A percentile compares a stretch with the other conserved stretches of the same genome.
Conservation (phyloP, 495 filamentous ascomycete species). For the Beverwykella pulmonaria region DNA sequence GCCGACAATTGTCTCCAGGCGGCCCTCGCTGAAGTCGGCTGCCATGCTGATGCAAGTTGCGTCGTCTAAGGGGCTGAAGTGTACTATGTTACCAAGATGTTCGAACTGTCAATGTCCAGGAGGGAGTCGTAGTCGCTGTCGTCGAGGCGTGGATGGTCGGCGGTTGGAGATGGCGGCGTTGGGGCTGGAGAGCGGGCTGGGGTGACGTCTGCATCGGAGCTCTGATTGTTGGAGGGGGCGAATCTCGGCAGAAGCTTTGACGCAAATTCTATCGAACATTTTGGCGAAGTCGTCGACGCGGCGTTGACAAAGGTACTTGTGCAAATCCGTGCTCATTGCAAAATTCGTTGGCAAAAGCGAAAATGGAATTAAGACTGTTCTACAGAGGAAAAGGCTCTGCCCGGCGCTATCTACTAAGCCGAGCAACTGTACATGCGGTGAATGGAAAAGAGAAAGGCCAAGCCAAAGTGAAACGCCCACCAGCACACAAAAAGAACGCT, state of each 20-base stretch:
- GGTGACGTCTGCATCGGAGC: slow-evolving; percentile 16
- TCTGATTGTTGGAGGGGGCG: slow-evolving; percentile 8
- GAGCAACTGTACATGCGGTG: slow-evolving; percentile 9
- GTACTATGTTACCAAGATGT: background rate
- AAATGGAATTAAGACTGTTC: slow-evolving; percentile 11
- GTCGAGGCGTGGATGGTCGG: background rate
- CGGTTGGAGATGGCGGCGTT: background rate
- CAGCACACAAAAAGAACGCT: background rate
- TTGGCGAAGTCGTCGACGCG: background rate
- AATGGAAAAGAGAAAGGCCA: background rate
- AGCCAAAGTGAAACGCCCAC: background rate
- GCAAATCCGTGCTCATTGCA: background rate
- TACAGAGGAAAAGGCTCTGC: slow-evolving; percentile 9
- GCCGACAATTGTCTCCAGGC: slow-evolving; percentile 79
- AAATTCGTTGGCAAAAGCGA: background rate
- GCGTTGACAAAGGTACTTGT: background rate
- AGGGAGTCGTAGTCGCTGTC: slow-evolving; percentile 9
- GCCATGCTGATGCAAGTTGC: slow-evolving; percentile 1
- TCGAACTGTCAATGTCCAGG: slow-evolving; percentile 8
- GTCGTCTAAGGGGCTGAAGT: background rate
- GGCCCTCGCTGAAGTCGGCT: slow-evolving; percentile 57
- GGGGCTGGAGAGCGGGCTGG: slow-evolving; percentile 8
- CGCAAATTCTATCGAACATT: slow-evolving; percentile 7
- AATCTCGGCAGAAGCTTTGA: slow-evolving; percentile 9
- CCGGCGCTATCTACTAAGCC: slow-evolving; percentile 5